Evolutionary conservation across 352 stramenopile species (phyloP).

Genomic region (Pythium biforme): DNA sequence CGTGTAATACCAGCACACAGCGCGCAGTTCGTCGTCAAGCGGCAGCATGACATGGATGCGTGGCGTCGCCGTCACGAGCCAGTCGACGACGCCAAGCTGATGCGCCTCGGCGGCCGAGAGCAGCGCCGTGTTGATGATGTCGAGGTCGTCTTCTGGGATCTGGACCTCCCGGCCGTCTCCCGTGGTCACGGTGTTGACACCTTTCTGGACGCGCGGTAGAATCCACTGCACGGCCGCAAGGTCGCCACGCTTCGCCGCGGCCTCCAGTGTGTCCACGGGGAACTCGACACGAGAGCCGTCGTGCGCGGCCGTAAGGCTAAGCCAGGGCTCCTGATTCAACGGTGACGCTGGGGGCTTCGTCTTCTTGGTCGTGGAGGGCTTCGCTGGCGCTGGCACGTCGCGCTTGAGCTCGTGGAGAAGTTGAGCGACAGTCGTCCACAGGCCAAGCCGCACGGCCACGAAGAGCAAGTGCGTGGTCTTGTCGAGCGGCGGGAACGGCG

Average conservation of each 20-base stretch:
- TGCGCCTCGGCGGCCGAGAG: not conserved
- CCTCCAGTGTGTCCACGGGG: not conserved
- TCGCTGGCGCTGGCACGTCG: not conserved
- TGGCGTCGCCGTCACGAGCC: not conserved
- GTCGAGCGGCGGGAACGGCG: not conserved
- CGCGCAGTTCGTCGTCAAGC: not conserved
- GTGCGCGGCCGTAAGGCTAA: not conserved
- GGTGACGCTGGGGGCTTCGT: not conserved
- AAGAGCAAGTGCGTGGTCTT: not conserved
- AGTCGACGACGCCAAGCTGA: not conserved
- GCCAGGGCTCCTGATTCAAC: not conserved
- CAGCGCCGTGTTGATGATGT: slow-evolving; percentile 2
- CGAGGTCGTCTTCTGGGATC: not conserved
- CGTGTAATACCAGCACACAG: not conserved
- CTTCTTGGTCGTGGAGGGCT: not conserved
- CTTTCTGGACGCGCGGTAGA: not conserved
- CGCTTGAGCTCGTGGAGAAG: slow-evolving; percentile 1
- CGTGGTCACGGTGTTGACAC: not conserved
- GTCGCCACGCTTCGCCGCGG: not conserved
- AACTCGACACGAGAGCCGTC: not conserved
- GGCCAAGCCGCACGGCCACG: not conserved
- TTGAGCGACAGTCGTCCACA: not conserved
- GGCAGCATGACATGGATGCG: not conserved
- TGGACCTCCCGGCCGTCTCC: not conserved
- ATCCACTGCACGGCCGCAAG: not conserved